phyloP scores from a whole-genome alignment of 805 yeast species.

The Sungouiozyma intestinalis region DNA sequence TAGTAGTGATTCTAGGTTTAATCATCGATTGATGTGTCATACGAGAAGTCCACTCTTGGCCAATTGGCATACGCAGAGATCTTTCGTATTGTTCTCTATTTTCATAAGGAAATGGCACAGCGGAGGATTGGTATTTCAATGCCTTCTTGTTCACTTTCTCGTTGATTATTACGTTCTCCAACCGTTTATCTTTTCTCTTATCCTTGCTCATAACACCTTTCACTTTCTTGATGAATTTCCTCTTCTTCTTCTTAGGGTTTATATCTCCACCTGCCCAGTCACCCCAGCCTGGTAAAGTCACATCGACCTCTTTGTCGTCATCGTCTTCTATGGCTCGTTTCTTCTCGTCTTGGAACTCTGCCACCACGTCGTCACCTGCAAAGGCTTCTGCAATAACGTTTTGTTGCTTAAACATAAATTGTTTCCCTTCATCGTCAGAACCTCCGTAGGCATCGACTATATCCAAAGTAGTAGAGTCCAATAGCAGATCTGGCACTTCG shows the following conservation, averaged over 20 bases:
- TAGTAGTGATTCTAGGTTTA: slow-evolving; percentile 79
- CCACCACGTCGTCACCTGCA: slow-evolving; percentile 92
- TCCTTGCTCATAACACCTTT: slow-evolving; percentile 66
- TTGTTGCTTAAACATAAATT: slow-evolving; percentile 59
- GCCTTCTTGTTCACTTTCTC: slow-evolving; percentile 79
- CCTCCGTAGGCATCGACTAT: slow-evolving; percentile 40
- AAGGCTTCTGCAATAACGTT: slow-evolving; percentile 84
- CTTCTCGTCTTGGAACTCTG: slow-evolving; percentile 70
- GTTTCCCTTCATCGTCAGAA: slow-evolving; percentile 35
- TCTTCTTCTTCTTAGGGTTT: slow-evolving; percentile 36
- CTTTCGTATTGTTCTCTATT: slow-evolving; percentile 91
- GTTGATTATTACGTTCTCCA: slow-evolving; percentile 78
- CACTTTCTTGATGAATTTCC: slow-evolving; percentile 57
- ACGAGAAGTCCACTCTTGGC: slow-evolving; percentile 91
- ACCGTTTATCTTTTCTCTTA: slow-evolving; percentile 66
- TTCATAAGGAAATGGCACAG: slow-evolving; percentile 95
- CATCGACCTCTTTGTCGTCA: slow-evolving; percentile 77
- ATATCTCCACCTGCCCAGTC: slow-evolving; percentile 77
- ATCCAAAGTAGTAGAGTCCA: slow-evolving; percentile 42
- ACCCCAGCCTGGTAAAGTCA: slow-evolving; percentile 96
- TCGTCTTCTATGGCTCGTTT: slow-evolving; percentile 55
- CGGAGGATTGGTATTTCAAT: slow-evolving; percentile 71
- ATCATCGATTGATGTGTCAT: slow-evolving; percentile 79
- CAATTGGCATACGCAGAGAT: slow-evolving; percentile 88
- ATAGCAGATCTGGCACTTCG: slow-evolving; percentile 15